These are phyloP conservation scores for Misopates orontium DNA, from an alignment of 257 asterid genomes.

Conservation along the genomic window DNA sequence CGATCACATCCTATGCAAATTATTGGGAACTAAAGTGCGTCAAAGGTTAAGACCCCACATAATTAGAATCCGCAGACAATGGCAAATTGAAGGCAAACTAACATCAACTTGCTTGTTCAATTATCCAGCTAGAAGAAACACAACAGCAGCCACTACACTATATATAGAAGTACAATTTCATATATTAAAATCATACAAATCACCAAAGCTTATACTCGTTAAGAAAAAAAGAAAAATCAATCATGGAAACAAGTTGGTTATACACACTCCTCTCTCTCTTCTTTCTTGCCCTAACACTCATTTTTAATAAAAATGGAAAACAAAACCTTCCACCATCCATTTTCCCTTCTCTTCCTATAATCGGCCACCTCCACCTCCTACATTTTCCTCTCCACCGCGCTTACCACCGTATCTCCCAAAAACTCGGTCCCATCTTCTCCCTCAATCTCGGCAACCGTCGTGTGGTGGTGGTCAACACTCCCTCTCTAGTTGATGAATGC, in stretches of 20 bases:
- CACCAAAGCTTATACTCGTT: too few relatives aligned
- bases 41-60: too few relatives aligned
- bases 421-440: slow-evolving; percentile 56
- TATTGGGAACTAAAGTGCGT: too few relatives aligned
- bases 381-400: slow-evolving; percentile 49
- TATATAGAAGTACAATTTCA: too few relatives aligned
- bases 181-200: too few relatives aligned
- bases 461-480: slow-evolving; percentile 48
- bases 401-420: slow-evolving; percentile 32
- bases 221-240: too few relatives aligned
- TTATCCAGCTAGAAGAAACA: too few relatives aligned
- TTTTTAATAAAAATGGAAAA: slow-evolving; percentile 8
- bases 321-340: slow-evolving; percentile 55
- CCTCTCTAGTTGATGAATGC: slow-evolving; percentile 50
- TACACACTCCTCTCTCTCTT: slow-evolving; percentile 28
- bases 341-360: slow-evolving; percentile 34
- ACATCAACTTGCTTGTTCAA: too few relatives aligned
- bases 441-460: slow-evolving; percentile 53
- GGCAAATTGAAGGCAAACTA: too few relatives aligned
- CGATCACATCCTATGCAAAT: too few relatives aligned
- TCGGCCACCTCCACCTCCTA: slow-evolving; percentile 64
- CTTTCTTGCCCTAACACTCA: slow-evolving; percentile 9
- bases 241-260: slow-evolving; percentile 34
- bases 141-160: too few relatives aligned
- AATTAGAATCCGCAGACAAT: too few relatives aligned